Evolutionary conservation across 1,284 basidiomycete species (phyloP), one percentile per base, ranked within the genome.

Genomic region (Ceratorhiza oryzae-sativae): DNA sequence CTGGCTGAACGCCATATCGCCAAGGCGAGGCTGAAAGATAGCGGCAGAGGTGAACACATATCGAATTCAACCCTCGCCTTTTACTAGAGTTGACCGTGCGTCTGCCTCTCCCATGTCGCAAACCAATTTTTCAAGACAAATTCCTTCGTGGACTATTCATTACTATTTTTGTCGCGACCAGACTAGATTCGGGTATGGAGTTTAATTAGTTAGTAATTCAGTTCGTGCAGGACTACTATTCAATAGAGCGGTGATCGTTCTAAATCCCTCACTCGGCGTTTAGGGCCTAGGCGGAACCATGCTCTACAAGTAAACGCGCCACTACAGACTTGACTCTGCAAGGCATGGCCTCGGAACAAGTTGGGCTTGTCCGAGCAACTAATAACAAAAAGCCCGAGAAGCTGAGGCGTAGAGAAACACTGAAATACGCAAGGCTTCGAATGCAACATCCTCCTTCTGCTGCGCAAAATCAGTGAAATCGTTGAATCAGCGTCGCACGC

Each of bases 81-180:
- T 51, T 51, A 51, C 48, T 51, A 51, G 48, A 51, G 48, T 51
- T 51, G 48, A 51, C 48, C 48, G 48, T 51, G 48, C 20, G 20
- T 51, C 48, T 51, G 48, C 48, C 48, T 51, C 48, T 10, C 4
- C 15, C 4, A 51, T 25, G 48, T 51, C 48, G 48, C 48, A 10
- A 25, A 15, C 48, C 15, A 51, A 51, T 51, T 51, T 51, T 51
- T 51, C 48, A 15, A 23, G 27, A 51, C 25, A 51, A 51, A 15
- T 15, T 51, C 48, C 48, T 27, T 51, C 23, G 25, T 27, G 48
- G 48, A 51, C n/a, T 51, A 6, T 15, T 8, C 23, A 51, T 51
- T 9, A 6, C 25, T 48, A 4, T 51, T 51, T 46, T 46, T 46
- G 45, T 46, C 5, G 15, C 45, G n/a, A n/a, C n/a, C n/a, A n/a